Conservation (phyloP, 2,329 filamentous ascomycete species). For the Phialophora chinensis region DNA sequence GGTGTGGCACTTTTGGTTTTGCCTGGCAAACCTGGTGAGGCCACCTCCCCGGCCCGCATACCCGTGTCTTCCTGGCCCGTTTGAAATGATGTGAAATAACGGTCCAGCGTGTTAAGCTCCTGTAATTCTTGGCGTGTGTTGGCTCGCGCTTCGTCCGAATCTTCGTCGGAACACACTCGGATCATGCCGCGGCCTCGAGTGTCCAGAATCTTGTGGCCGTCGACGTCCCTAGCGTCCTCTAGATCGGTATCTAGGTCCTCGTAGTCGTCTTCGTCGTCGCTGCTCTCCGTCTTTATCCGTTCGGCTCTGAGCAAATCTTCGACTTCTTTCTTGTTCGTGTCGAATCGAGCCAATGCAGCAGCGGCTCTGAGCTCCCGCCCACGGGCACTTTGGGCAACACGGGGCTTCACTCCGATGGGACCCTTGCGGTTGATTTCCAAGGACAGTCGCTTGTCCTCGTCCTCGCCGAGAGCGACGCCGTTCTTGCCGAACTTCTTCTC, state of each 20-base stretch:
- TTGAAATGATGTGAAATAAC: conserved; percentile 33
- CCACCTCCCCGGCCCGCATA: background rate
- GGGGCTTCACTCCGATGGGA: conserved; percentile 66
- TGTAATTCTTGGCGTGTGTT: conserved; percentile 67
- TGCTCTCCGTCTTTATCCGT: conserved; percentile 47
- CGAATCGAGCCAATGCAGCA: conserved; percentile 76
- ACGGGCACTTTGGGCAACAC: conserved; percentile 74
- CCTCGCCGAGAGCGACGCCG: conserved; percentile 71
- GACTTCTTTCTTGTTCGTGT: conserved; percentile 50
- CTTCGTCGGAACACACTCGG: conserved; percentile 70
- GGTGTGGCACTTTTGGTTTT: background rate
- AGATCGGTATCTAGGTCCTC: conserved; percentile 47
- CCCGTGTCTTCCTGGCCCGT: conserved; percentile 5
- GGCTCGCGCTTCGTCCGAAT: conserved; percentile 66
- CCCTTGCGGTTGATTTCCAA: conserved; percentile 68
- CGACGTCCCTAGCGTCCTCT: conserved; percentile 66
- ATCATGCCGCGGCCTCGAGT: conserved; percentile 70
- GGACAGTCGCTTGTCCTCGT: conserved; percentile 68
- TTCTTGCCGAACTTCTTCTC: conserved; percentile 77
- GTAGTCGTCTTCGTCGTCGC: conserved; percentile 44
- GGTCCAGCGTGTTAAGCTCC: conserved; percentile 64
- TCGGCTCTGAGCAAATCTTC: conserved; percentile 31
- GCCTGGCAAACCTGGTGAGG: background rate
- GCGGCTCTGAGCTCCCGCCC: conserved; percentile 78
- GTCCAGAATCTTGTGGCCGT: conserved; percentile 70